Percentiles rank a stretch among this genome's conserved stretches.
Conservation (phyloP, 371 early-diverging fungal species). For the Basidiobolus meristosporus region DNA sequence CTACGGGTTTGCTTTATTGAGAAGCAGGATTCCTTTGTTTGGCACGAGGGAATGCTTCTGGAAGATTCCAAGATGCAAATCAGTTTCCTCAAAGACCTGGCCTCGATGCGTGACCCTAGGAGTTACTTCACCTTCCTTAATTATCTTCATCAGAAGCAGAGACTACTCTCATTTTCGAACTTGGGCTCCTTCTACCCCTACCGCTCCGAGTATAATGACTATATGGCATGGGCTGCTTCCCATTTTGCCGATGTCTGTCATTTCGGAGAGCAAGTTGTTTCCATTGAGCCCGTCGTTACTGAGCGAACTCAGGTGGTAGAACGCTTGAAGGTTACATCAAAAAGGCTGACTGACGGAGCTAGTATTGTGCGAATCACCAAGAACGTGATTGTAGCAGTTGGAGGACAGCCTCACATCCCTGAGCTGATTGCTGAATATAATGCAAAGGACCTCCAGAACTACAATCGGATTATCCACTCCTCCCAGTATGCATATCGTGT, state of each 20-base stretch:
- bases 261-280: constrained; percentile 6
- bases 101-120: constrained; percentile 6
- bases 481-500: constrained; percentile 3
- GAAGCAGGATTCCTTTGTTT: constrained; percentile 5
- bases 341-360: not conserved
- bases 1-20: constrained; percentile 7
- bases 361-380: constrained; percentile 1
- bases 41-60: constrained; percentile 11
- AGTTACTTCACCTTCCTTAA: constrained; percentile 6
- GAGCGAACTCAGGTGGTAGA: not conserved
- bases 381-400: constrained; percentile 7
- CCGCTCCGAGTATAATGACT: constrained; percentile 7
- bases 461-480: not conserved
- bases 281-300: not conserved
- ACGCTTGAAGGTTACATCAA: not conserved
- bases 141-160: constrained; percentile 6
- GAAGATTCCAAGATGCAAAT: constrained; percentile 9
- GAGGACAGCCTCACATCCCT: constrained; percentile 8
- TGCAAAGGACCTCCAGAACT: no score
- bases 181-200: constrained; percentile 5
- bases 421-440: no score
- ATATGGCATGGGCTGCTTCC: constrained; percentile 6
- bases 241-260: constrained; percentile 2
- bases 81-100: constrained; percentile 9
- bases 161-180: constrained; percentile 6